Evolutionary conservation across 192 early-diverging fungal species (phyloP).

Genomic region (Backusella mclennaniae): DNA sequence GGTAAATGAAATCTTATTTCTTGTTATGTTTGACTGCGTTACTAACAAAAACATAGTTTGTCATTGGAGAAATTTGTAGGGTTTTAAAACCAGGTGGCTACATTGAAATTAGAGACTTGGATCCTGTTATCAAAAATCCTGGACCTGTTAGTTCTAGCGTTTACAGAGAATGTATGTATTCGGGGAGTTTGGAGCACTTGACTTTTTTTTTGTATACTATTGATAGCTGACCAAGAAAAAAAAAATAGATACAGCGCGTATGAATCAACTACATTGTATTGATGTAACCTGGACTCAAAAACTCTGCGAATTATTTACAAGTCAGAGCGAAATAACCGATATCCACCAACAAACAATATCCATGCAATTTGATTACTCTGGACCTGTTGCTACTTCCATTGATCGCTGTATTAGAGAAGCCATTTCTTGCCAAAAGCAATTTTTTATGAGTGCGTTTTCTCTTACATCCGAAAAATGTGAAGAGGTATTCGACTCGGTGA

Average conservation of each 20-base stretch:
- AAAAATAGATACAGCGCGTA: background rate
- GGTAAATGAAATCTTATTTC: background rate
- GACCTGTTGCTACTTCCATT: conserved; percentile 1
- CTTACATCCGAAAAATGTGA: background rate
- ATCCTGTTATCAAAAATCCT: conserved; percentile 24
- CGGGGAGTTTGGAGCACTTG: background rate
- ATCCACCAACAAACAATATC: conserved; percentile 9
- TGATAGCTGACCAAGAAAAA: background rate
- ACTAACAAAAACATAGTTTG: conserved; percentile 1
- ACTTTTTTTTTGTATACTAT: background rate
- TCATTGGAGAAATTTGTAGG: conserved; percentile 1
- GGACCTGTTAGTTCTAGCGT: conserved; percentile 17
- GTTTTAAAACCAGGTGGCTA: conserved; percentile 41
- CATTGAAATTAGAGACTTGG: conserved; percentile 39
- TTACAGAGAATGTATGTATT: background rate
- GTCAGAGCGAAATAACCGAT: conserved; percentile 10
- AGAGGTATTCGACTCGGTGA: background rate
- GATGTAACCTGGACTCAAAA: conserved; percentile 15
- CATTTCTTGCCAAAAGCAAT: background rate
- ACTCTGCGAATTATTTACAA: background rate
- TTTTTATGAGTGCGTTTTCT: background rate
- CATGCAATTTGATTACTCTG: background rate
- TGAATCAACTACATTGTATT: background rate
- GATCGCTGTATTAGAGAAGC: background rate
- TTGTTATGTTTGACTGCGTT: background rate